Base-by-base conservation (phyloP, 176 grass and related monocot genomes). In the Guadua angustifolia region DNA sequence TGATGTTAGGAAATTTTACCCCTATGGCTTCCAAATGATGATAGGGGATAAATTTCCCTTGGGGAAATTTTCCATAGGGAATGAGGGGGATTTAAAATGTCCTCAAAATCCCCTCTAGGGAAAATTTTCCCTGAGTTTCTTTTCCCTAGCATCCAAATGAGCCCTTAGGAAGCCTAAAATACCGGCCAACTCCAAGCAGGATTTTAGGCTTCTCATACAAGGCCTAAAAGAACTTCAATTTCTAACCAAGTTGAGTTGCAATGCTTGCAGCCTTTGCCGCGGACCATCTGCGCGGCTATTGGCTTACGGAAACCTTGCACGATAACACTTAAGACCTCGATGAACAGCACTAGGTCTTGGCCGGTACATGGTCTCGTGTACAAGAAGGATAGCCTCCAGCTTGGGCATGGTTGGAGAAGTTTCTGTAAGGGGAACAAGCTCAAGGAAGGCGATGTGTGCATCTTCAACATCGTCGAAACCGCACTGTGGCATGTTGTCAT, bases 391-490 rank as follows among this genome's bases (percentile, higher is more conserved):
- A 38, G 21, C 73, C 69, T 50, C 33, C 0, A 8, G 3, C 17
- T 82, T 6, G 39, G 50, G 7, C 1, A 0, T 0, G 64, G 21
- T 9, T 87, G 63, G 85, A 51, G 1, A 22, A 82, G 43, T 6
- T 77, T 87, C 62, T 69, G 32, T n/a, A 3, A 4, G 46, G 77
- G 66, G 4, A 86, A 86, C 46, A 32, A 25, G 9, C 22, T 86
- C 46, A 55, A 66, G 24, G 22, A 17, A 22, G 73, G 73, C 2
- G 73, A 77, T 22, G 10, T 85, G 35, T 85, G 83, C 64, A 58
- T 42, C 64, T 81, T 87, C 78, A 56, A 46, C 15, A 3, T 67
- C 19, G 2, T 75, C 14, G 9, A 87, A 22, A 19, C 59, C 13
- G 36, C 60, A 0, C 5, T 87, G 49, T 87, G 78, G 78, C 60